Base-by-base conservation (phyloP, 2,329 filamentous ascomycete species). In the Aspergillus thermomutatus region DNA sequence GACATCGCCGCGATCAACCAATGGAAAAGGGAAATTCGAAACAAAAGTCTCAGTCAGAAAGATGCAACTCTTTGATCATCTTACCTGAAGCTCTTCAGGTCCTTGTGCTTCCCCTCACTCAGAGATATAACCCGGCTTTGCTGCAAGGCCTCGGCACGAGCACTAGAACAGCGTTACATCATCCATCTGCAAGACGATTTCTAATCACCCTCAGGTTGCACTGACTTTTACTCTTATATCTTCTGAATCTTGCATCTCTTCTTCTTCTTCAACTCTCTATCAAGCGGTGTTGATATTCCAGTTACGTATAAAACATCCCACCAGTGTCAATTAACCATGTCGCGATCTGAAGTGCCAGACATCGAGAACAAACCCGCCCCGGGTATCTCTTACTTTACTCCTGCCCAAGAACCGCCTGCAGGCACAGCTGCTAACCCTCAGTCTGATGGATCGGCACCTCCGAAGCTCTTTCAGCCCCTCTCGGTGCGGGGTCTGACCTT, bases 401-500 rank as follows among this genome's bases (percentile, higher is more conserved):
- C 74, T 5, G 66, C 66, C 17, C 74, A 77, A 56, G 61, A 61
- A 11, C 73, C 74, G 14, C 66, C 71, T 0, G 69, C 74, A 14
- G 74, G 74, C 46, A 73, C 74, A 5, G 73, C 73, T 17, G 69
- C 71, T 25, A 67, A 73, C 57, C 75, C 76, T n/a, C 75, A 78
- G 54, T 70, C 74, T 7, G 69, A 72, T 63, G 75, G 74, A 43
- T 68, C 71, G 31, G 56, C 67, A 31, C 66, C 71, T 17, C 83
- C 83, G 2, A 86, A 85, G 67, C 76, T 86, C 26, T 86, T 86
- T 73, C 75, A 79, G 59, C 83, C 83, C 11, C 68, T 86, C 52
- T 83, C 81, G 65, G 67, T 86, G 46, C 76, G 83, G n/a, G 82
- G 83, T 4, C 61, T 84, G 31, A 83, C 81, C 0, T 77, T 89